Conservation (phyloP, 805 yeast genomes). For the Metschnikowia arizonensis region DNA sequence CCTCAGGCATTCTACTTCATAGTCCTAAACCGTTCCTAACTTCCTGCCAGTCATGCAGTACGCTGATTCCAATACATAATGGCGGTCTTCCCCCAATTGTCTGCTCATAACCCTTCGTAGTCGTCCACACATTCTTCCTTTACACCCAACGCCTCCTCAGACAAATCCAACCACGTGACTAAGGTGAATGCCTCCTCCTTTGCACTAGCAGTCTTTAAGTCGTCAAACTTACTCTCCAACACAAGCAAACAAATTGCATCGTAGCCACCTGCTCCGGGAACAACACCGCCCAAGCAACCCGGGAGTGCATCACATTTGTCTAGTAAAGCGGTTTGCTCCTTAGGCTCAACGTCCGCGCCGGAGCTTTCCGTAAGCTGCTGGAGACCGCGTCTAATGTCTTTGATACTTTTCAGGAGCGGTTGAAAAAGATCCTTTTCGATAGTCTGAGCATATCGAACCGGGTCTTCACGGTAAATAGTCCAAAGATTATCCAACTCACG, state of each 20-base stretch:
- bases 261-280: slow-evolving; percentile 98
- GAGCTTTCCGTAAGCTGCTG: slow-evolving; percentile 58
- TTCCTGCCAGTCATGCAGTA: neutral
- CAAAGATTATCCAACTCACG: slow-evolving; percentile 42
- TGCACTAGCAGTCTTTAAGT: slow-evolving; percentile 20
- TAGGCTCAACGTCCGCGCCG: slow-evolving; percentile 88
- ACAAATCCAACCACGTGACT: slow-evolving; percentile 66
- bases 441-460: slow-evolving; percentile 29
- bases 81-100: neutral
- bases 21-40: neutral
- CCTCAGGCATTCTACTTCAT: neutral
- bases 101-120: slow-evolving; percentile 20
- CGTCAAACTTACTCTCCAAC: slow-evolving; percentile 36
- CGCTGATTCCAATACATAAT: neutral
- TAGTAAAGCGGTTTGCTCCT: slow-evolving; percentile 63
- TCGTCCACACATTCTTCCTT: slow-evolving; percentile 42
- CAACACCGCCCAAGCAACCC: slow-evolving; percentile 93
- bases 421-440: slow-evolving; percentile 19
- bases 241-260: slow-evolving; percentile 84
- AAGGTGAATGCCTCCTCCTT: slow-evolving; percentile 30
- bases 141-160: slow-evolving; percentile 60
- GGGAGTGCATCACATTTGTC: slow-evolving; percentile 46
- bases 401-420: slow-evolving; percentile 38
- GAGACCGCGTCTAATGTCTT: slow-evolving; percentile 52
- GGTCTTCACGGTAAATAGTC: slow-evolving; percentile 24